These are phyloP conservation scores for Talaromyces sp. DNA, from an alignment of 2,329 filamentous ascomycete genomes.

Conservation along the genomic window DNA sequence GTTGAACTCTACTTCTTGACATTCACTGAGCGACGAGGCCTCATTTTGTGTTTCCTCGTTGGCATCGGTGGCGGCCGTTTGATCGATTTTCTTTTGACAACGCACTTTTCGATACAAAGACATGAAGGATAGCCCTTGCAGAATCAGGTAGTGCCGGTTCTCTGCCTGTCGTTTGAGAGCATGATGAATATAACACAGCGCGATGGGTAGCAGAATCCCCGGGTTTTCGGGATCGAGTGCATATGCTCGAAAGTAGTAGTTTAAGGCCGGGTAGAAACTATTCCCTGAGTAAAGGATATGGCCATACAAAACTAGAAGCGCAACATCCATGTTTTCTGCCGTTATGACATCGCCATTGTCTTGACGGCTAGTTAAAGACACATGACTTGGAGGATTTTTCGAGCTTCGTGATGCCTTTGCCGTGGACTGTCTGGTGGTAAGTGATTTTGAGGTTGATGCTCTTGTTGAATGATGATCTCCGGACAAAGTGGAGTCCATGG, in stretches of 20 bases:
- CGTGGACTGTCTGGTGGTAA: not conserved
- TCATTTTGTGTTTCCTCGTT: not conserved
- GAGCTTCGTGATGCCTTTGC: slow-evolving; percentile 20
- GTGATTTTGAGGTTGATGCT: slow-evolving; percentile 33
- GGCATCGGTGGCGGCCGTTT: not conserved
- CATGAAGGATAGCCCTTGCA: slow-evolving; percentile 80
- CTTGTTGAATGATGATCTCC: slow-evolving; percentile 40
- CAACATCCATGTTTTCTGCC: slow-evolving; percentile 64
- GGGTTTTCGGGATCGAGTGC: slow-evolving; percentile 71
- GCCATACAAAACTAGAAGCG: slow-evolving; percentile 81
- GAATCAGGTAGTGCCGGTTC: slow-evolving; percentile 81
- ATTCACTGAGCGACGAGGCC: slow-evolving; percentile 43
- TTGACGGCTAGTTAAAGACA: slow-evolving; percentile 38
- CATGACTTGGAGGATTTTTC: slow-evolving; percentile 40
- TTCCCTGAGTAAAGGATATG: slow-evolving; percentile 83
- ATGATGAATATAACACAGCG: slow-evolving; percentile 81
- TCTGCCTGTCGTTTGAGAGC: slow-evolving; percentile 84
- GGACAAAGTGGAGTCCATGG: slow-evolving; percentile 69
- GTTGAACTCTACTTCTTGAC: slow-evolving; percentile 79
- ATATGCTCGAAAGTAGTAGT: slow-evolving; percentile 78
- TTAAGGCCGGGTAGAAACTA: slow-evolving; percentile 78
- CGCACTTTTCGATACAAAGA: slow-evolving; percentile 67
- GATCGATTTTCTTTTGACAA: slow-evolving; percentile 30
- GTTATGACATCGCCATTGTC: slow-evolving; percentile 34
- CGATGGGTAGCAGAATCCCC: slow-evolving; percentile 76